A percentile compares a stretch with the other conserved stretches of the same genome.
Conservation (phyloP, 345 rosid species). For the Boechera retrofracta region DNA sequence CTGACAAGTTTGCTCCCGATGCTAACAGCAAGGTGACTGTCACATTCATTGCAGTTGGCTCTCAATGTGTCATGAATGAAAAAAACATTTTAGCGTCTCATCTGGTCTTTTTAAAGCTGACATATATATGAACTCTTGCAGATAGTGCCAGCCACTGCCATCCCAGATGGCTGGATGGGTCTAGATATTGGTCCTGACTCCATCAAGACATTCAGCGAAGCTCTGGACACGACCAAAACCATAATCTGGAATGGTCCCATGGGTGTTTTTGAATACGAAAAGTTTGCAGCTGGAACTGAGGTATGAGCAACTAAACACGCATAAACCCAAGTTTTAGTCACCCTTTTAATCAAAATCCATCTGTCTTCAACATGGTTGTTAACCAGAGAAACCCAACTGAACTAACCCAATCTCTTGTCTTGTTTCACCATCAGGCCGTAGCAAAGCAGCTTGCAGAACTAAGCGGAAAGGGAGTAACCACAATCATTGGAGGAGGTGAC, state of each 20-base stretch:
- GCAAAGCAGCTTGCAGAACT: conserved; percentile 95
- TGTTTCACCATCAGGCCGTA: conserved; percentile 57
- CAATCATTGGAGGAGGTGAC: conserved; percentile 90
- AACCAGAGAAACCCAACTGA: background rate
- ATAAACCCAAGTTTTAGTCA: background rate
- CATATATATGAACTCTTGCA: conserved; percentile 45
- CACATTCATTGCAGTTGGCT: background rate
- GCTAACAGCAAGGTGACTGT: conserved; percentile 83
- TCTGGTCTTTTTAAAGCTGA: conserved; percentile 6
- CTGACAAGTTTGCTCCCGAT: conserved; percentile 90
- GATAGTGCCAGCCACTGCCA: conserved; percentile 75
- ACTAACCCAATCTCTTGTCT: conserved; percentile 19
- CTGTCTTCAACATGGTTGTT: background rate
- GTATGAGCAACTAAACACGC: conserved; percentile 37
- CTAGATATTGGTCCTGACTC: conserved; percentile 85
- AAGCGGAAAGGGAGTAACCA: conserved; percentile 79
- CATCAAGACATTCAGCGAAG: conserved; percentile 73
- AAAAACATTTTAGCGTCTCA: background rate
- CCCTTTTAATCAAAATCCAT: background rate
- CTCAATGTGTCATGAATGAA: background rate
- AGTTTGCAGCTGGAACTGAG: conserved; percentile 91
- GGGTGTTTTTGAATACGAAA: conserved; percentile 94
- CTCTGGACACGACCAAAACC: conserved; percentile 80
- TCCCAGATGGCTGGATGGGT: conserved; percentile 99
- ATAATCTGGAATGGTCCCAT: conserved; percentile 99